These are phyloP conservation scores for Inga oerstediana DNA, from an alignment of 306 rosid genomes.

Conservation along the genomic window DNA sequence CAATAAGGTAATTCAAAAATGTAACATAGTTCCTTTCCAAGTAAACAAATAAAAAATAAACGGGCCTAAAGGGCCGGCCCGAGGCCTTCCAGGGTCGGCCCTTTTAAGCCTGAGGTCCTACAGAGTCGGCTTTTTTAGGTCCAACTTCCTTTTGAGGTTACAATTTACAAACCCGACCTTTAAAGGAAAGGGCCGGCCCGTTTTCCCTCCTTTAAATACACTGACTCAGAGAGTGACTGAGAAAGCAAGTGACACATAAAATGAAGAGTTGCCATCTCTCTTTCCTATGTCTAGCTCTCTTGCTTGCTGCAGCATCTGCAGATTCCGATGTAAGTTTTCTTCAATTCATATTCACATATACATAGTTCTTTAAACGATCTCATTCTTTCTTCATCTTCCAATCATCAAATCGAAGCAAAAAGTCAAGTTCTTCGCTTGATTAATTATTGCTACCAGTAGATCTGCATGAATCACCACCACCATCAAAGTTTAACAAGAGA, in stretches of 20 bases:
- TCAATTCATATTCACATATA: not conserved
- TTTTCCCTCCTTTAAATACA: too few relatives aligned
- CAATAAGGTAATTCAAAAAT: too few relatives aligned
- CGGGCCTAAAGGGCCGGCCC: too few relatives aligned
- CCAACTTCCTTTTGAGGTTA: too few relatives aligned
- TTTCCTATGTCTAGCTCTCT: conserved; percentile 20
- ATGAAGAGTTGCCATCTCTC: conserved; percentile 21
- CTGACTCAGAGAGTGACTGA: not conserved
- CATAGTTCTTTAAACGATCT: not conserved
- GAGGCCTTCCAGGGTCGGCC: too few relatives aligned
- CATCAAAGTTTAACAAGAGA: not conserved
- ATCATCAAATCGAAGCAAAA: not conserved
- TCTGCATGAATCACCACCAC: not conserved
- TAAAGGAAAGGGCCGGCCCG: too few relatives aligned
- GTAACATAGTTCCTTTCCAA: too few relatives aligned
- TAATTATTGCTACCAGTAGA: not conserved
- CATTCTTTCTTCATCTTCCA: not conserved
- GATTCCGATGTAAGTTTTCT: conserved; percentile 35
- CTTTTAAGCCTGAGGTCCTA: too few relatives aligned
- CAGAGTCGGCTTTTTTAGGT: too few relatives aligned
- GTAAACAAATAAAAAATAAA: too few relatives aligned
- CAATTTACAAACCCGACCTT: too few relatives aligned
- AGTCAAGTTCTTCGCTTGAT: not conserved
- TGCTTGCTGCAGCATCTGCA: conserved; percentile 29
- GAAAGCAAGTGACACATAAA: not conserved